Conservation (phyloP, 352 stramenopile genomes). For the Globisporangium middletonii region DNA sequence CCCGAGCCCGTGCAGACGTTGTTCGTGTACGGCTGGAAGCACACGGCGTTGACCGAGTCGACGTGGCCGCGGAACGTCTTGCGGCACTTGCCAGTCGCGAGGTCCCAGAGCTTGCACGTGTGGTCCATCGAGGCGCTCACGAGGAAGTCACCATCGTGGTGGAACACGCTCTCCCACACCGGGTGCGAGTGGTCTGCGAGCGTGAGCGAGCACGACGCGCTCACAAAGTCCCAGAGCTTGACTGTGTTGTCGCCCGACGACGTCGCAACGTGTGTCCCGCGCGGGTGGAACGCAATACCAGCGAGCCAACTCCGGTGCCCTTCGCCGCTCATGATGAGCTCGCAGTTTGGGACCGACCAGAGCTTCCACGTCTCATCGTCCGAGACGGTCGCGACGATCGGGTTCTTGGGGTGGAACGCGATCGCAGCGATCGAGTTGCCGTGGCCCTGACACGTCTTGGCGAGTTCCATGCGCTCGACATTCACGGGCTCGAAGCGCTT, state of each 20-base stretch:
- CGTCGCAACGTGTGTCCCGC: conserved; percentile 89
- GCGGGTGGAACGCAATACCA: conserved; percentile 88
- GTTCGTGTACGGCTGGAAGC: conserved; percentile 91
- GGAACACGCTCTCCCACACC: conserved; percentile 91
- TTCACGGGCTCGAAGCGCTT: conserved; percentile 69
- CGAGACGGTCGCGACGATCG: conserved; percentile 88
- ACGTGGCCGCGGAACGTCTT: conserved; percentile 93
- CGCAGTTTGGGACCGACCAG: conserved; percentile 89
- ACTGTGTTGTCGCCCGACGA: conserved; percentile 91
- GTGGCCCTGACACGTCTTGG: conserved; percentile 89
- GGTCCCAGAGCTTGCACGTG: conserved; percentile 92
- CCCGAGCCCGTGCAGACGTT: conserved; percentile 92
- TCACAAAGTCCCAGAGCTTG: conserved; percentile 94
- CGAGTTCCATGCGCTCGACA: conserved; percentile 66
- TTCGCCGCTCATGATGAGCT: conserved; percentile 95
- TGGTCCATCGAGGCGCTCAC: conserved; percentile 92
- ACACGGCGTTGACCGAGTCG: conserved; percentile 91
- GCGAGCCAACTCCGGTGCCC: conserved; percentile 90
- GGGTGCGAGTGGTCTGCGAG: conserved; percentile 91
- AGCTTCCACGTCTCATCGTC: conserved; percentile 95
- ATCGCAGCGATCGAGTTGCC: conserved; percentile 86
- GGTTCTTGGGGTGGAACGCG: conserved; percentile 92
- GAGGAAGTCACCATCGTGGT: conserved; percentile 92
- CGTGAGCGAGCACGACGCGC: conserved; percentile 84
- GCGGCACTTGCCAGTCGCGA: conserved; percentile 83